phyloP scores from a whole-genome alignment of 106 monocot species.

The Acorus calamus region DNA sequence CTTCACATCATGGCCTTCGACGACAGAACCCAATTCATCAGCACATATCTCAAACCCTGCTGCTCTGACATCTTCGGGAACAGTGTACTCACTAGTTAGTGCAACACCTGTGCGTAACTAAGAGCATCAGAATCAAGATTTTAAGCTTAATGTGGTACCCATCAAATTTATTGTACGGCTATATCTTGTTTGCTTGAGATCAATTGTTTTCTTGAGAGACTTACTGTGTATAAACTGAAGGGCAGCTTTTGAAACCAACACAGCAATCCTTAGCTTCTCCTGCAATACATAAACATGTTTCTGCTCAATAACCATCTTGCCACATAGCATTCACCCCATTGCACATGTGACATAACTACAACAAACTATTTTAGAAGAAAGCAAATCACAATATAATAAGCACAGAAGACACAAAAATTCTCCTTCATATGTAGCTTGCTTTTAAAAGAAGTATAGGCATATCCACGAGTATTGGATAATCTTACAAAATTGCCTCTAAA shows the following conservation, averaged over 20 bases:
- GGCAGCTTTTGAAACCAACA: constrained; percentile 46
- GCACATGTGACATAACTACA: no score
- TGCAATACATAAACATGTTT: constrained; percentile 1
- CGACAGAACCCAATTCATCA: constrained; percentile 55
- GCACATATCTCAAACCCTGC: constrained; percentile 66
- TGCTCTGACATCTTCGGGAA: constrained; percentile 43
- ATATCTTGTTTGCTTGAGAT: no score
- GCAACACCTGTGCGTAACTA: constrained; percentile 20
- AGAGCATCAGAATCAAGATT: not conserved
- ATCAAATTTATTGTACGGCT: not conserved
- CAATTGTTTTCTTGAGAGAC: no score
- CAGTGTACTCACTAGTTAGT: constrained; percentile 29
- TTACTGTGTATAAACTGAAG: constrained; percentile 45
- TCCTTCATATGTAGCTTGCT: no score
- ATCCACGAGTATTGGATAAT: no score
- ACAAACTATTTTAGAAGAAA: no score
- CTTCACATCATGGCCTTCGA: constrained; percentile 54
- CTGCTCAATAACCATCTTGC: no score
- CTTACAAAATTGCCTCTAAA: no score
- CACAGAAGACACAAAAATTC: no score
- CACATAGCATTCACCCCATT: no score
- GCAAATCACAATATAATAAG: no score
- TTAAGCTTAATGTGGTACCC: not conserved
- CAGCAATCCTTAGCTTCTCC: constrained; percentile 50
- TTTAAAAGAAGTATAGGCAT: no score